Conservation (phyloP, 352 stramenopile species). For the Phytophthora agathidicida region DNA sequence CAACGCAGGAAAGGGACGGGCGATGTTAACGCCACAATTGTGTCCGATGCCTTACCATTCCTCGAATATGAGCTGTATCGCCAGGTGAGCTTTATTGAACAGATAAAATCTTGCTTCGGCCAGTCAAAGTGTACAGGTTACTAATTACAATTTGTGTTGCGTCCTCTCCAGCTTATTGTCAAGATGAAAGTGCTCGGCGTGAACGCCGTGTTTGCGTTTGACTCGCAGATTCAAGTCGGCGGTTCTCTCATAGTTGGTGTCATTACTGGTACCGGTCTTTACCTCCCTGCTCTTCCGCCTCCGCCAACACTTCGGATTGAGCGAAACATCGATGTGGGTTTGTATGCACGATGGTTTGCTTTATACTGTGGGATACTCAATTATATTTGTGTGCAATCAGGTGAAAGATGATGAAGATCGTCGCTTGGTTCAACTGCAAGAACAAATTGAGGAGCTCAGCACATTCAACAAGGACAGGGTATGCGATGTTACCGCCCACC, state of each 20-base stretch:
- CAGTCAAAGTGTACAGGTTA: neutral
- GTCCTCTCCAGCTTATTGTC: conserved; percentile 64
- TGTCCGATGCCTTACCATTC: conserved; percentile 97
- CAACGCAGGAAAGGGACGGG: conserved; percentile 90
- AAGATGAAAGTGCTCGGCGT: conserved; percentile 94
- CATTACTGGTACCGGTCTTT: conserved; percentile 92
- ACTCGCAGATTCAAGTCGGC: conserved; percentile 92
- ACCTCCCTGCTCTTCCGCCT: conserved; percentile 94
- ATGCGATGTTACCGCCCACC: neutral
- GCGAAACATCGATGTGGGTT: conserved; percentile 92
- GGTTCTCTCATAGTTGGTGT: conserved; percentile 89
- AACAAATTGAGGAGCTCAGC: conserved; percentile 90
- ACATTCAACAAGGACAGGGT: conserved; percentile 86
- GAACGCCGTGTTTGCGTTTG: conserved; percentile 96
- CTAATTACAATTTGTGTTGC: conserved; percentile 2
- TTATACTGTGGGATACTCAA: neutral
- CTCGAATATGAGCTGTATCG: conserved; percentile 98
- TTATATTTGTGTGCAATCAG: conserved; percentile 30
- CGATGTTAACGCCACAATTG: conserved; percentile 96
- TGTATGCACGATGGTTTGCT: neutral
- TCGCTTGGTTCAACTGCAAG: conserved; percentile 93
- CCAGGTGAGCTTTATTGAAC: conserved; percentile 71
- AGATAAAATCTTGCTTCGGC: neutral
- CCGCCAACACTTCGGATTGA: conserved; percentile 94
- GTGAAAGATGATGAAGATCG: conserved; percentile 94